phyloP scores from a whole-genome alignment of 176 grass and related monocot species.

The Aegilops speltoides region DNA sequence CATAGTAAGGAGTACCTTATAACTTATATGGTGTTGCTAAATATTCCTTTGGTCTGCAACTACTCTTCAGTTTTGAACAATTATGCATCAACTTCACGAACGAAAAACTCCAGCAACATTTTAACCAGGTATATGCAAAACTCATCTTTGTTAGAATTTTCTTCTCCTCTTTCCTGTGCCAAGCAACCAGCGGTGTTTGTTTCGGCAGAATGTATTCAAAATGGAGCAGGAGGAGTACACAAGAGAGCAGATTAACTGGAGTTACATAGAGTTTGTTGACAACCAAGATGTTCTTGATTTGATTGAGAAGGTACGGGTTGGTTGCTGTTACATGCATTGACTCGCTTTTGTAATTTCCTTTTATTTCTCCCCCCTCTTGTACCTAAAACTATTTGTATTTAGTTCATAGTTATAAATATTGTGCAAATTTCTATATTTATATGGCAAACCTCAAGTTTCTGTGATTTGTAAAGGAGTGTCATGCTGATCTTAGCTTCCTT shows the following conservation, averaged over 20 bases:
- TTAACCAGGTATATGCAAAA: slow-evolving; percentile 75
- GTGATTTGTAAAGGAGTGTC: background rate
- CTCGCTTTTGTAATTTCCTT: background rate
- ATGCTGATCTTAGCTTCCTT: slow-evolving; percentile 15
- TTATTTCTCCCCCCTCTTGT: background rate
- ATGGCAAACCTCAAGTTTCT: slow-evolving; percentile 11
- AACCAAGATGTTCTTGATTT: slow-evolving; percentile 97
- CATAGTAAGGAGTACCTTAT: background rate
- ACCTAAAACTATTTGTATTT: background rate
- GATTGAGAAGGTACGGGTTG: slow-evolving; percentile 76
- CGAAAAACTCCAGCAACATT: slow-evolving; percentile 97
- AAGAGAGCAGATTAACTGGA: slow-evolving; percentile 94
- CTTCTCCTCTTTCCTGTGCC: slow-evolving; percentile 7
- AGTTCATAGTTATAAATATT: background rate
- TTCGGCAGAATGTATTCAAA: slow-evolving; percentile 92
- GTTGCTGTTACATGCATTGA: background rate
- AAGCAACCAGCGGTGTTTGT: slow-evolving; percentile 26
- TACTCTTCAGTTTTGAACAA: slow-evolving; percentile 85
- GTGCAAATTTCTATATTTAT: background rate
- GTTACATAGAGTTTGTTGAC: slow-evolving; percentile 98
- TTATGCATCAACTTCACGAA: slow-evolving; percentile 98
- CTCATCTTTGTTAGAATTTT: slow-evolving; percentile 9
- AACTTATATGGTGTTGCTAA: slow-evolving; percentile 8
- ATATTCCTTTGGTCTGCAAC: slow-evolving; percentile 22
- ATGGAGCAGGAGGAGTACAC: slow-evolving; percentile 98